These are phyloP conservation scores for Suillus weaverae DNA, from an alignment of 768 basidiomycete genomes.

Conservation along the genomic window DNA sequence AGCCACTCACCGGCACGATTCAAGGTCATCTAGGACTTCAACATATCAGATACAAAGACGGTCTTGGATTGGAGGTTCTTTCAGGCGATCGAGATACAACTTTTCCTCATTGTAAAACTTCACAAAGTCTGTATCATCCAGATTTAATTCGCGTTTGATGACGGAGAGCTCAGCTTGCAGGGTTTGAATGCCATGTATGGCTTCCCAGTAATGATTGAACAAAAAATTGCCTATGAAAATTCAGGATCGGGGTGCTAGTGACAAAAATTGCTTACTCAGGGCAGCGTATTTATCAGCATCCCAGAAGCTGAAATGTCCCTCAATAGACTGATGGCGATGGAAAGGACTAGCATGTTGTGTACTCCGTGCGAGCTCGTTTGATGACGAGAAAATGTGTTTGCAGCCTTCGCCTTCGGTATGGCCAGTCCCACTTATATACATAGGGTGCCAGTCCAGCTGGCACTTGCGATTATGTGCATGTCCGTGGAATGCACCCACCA, in stretches of 20 bases:
- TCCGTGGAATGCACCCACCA: slow-evolving; percentile 19
- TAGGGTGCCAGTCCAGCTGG: slow-evolving; percentile 29
- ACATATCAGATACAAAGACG: neutral
- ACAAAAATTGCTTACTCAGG: slow-evolving; percentile 15
- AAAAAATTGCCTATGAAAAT: neutral
- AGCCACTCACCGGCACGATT: neutral
- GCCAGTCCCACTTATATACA: slow-evolving; percentile 14
- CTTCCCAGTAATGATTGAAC: slow-evolving; percentile 8
- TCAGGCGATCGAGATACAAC: neutral
- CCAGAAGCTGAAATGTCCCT: slow-evolving; percentile 22
- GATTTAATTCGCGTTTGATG: neutral
- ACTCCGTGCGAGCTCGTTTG: slow-evolving; percentile 9
- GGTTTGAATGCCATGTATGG: neutral
- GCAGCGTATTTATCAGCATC: slow-evolving; percentile 21
- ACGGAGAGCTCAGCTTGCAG: neutral
- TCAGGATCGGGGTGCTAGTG: neutral
- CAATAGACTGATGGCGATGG: slow-evolving; percentile 16
- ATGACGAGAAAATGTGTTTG: slow-evolving; percentile 9
- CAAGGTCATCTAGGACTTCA: slow-evolving; percentile 4
- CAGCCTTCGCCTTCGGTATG: slow-evolving; percentile 13
- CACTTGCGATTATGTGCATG: slow-evolving; percentile 30
- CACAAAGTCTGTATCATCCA: neutral
- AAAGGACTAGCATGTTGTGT: slow-evolving; percentile 1
- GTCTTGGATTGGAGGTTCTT: neutral
- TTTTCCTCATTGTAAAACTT: neutral